Percentiles rank a stretch among this genome's conserved stretches.
Conservation (phyloP, 2,329 filamentous ascomycete genomes). For the Cryphonectria radicalis region DNA sequence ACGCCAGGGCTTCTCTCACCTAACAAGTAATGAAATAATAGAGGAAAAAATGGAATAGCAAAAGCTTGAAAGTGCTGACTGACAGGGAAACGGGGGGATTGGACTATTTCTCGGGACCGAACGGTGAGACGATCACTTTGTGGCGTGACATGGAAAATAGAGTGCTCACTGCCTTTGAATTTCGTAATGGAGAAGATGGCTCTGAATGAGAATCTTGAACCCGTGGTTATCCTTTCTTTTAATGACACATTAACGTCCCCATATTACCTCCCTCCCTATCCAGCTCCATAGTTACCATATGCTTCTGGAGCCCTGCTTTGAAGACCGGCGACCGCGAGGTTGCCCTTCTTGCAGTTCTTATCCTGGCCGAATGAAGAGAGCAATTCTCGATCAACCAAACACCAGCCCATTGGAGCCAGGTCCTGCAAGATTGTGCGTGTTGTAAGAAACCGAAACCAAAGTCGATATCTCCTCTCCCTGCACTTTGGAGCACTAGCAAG, state of each 20-base stretch:
- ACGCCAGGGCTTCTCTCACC: background rate
- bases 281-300: background rate
- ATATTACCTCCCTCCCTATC: background rate
- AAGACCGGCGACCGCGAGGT: background rate
- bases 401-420: background rate
- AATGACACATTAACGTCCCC: background rate
- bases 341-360: background rate
- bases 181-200: background rate
- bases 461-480: background rate
- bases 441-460: background rate
- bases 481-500: background rate
- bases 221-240: background rate
- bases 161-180: background rate
- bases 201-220: background rate
- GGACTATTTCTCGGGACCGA: conserved; percentile 21
- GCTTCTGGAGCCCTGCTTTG: background rate
- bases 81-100: background rate
- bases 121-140: background rate
- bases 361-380: too few species aligned
- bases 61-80: background rate
- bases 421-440: background rate
- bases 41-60: background rate
- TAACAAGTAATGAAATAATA: too few species aligned
- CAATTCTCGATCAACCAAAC: background rate
- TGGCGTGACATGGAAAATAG: background rate